Evolutionary conservation across 345 rosid species (phyloP).

Genomic region (Arabis alpina): DNA sequence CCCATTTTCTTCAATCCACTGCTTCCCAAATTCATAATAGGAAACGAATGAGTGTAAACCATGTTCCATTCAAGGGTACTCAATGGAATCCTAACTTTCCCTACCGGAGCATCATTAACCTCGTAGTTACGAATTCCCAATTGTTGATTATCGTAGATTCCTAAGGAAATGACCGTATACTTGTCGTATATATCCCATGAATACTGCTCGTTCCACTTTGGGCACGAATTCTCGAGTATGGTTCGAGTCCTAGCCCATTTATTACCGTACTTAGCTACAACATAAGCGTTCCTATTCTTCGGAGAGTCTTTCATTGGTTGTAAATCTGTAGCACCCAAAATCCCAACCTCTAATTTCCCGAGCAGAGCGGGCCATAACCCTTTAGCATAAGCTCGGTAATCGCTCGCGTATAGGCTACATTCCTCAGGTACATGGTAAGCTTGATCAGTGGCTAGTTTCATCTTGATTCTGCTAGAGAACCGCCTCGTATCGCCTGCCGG

Average conservation of each 20-base stretch:
- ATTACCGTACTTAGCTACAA: constrained; percentile 37
- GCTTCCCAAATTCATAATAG: not conserved
- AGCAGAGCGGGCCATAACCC: constrained; percentile 23
- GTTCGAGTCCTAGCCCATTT: constrained; percentile 41
- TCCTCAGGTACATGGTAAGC: constrained; percentile 33
- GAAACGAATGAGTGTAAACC: constrained; percentile 13
- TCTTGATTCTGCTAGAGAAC: constrained; percentile 32
- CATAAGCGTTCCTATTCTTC: not conserved
- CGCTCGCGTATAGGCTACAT: constrained; percentile 22
- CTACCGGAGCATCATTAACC: not conserved
- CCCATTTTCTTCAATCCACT: constrained; percentile 27
- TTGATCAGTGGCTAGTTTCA: constrained; percentile 38
- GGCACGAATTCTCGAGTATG: constrained; percentile 21
- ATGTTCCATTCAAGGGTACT: not conserved
- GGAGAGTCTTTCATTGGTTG: not conserved
- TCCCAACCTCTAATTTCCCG: constrained; percentile 35
- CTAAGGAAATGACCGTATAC: constrained; percentile 26
- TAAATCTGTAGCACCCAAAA: constrained; percentile 22
- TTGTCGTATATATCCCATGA: constrained; percentile 27
- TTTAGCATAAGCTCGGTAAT: constrained; percentile 26
- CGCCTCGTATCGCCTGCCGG: constrained; percentile 9
- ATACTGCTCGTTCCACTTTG: constrained; percentile 37
- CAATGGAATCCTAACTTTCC: constrained; percentile 39
- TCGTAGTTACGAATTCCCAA: not conserved
- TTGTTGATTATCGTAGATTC: constrained; percentile 26